Evolutionary conservation across 2,329 filamentous ascomycete genomes (phyloP), one percentile per base, ranked within the genome.

Genomic region (Alternaria hordeiaustralica): DNA sequence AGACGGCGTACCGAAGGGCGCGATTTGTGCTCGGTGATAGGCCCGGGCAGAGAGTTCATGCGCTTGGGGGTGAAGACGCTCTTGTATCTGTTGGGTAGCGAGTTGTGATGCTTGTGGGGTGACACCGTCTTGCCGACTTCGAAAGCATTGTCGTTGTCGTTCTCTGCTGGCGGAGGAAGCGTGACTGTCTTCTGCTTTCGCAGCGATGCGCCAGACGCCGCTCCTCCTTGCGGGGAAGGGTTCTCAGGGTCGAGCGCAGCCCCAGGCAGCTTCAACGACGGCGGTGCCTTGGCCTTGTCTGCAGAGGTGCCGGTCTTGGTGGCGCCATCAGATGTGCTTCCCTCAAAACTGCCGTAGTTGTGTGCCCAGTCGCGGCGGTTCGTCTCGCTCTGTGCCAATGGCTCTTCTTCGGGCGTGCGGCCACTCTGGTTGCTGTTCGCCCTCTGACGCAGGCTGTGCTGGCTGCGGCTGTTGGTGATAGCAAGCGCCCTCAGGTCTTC

Each of bases 331-430:
- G 74, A 73, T 4, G 87, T 87, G 26, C 86, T 86, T 8, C 85
- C 84, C 10, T 89, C 79, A 69, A 91, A 90, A 74, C 88, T 90
- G 49, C 89, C 89, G 82, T 91, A 91, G 67, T 83, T 84, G 36
- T 82, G 84, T 13, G 64, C 67, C 69, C 85, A 72, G 15, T 74
- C 71, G 8, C 68, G 65, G 21, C 67, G 60, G 5, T 65, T 65
- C 8, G 41, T 70, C 41, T 33, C 65, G 13, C 59, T 59, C 50
- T 45, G 65, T 55, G 73, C 71, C 60, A 80, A 59, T 4, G 78
- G 77, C 43, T 75, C 67, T 56, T 79, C 78, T 45, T 75, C 73
- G 3, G 76, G 72, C 9, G 69, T 67, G 41, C 67, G 65, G 4
- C 64, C 64, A 9, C 64, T 41, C 10, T 51, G 68, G 53, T 61